Evolutionary conservation across 2,329 filamentous ascomycete species (phyloP).

Genomic region (Huntiella omanensis): DNA sequence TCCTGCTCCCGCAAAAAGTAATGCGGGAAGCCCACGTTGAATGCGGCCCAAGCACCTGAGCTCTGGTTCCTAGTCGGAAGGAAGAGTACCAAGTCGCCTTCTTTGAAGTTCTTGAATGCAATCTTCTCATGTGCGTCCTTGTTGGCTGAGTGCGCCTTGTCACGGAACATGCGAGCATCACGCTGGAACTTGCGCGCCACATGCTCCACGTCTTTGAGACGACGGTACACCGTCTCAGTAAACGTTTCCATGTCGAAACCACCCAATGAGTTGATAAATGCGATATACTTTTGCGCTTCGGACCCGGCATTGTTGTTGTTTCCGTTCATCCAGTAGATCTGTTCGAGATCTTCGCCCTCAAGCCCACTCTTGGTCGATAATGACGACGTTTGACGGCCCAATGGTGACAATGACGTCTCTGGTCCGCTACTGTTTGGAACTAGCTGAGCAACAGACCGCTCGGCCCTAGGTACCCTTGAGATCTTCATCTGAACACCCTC

Average conservation of each 20-base stretch:
- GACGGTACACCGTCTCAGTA: conserved; percentile 67
- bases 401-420: conserved; percentile 37
- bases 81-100: conserved; percentile 86
- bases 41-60: conserved; percentile 90
- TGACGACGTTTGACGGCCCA: conserved; percentile 34
- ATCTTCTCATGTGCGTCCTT: conserved; percentile 91
- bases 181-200: conserved; percentile 85
- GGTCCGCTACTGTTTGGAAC: conserved; percentile 28
- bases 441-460: conserved; percentile 28
- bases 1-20: conserved; percentile 94
- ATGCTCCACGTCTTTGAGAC: conserved; percentile 83
- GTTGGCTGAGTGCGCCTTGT: conserved; percentile 63
- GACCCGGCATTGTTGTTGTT: conserved; percentile 32
- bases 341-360: conserved; percentile 47
- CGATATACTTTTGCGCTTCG: conserved; percentile 55
- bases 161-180: conserved; percentile 70
- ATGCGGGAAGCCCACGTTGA: conserved; percentile 93
- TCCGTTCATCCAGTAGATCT: conserved; percentile 68
- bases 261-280: conserved; percentile 54
- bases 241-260: conserved; percentile 72
- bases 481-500: conserved; percentile 56
- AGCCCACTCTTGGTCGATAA: conserved; percentile 34
- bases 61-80: conserved; percentile 86
- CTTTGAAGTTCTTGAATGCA: conserved; percentile 86
- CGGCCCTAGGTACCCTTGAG: conserved; percentile 47